These are phyloP conservation scores for Cenchrus purpureus DNA, from an alignment of 176 grass and related monocot species.

Conservation along the genomic window DNA sequence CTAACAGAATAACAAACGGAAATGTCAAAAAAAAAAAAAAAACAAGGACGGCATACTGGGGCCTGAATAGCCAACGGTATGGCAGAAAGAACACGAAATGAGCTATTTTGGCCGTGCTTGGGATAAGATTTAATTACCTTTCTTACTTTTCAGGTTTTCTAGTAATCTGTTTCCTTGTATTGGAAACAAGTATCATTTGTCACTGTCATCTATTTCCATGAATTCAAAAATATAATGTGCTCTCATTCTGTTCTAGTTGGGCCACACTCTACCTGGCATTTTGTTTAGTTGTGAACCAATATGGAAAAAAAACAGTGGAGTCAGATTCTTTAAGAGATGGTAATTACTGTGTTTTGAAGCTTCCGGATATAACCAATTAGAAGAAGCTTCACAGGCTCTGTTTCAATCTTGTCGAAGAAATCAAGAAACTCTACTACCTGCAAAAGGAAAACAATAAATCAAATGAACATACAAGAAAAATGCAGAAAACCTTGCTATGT, in stretches of 20 bases:
- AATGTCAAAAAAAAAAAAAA: not conserved
- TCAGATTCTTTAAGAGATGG: not conserved
- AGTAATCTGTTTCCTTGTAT: not conserved
- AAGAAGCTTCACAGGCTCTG: slow-evolving; percentile 51
- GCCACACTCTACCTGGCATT: not conserved
- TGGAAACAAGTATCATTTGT: not conserved
- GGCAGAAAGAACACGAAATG: not conserved
- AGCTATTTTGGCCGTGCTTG: not conserved
- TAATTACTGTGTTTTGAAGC: slow-evolving; percentile 61
- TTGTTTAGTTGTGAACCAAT: not conserved
- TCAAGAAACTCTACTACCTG: slow-evolving; percentile 64
- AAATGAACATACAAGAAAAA: not conserved
- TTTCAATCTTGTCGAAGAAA: slow-evolving; percentile 28
- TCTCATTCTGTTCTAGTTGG: not conserved
- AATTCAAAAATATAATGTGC: not conserved
- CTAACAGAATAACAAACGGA: slow-evolving; percentile 14
- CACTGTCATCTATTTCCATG: not conserved
- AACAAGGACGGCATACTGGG: not conserved
- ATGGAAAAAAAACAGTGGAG: not conserved
- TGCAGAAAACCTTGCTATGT: not conserved
- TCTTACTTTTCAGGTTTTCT: not conserved
- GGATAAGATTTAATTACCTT: not conserved
- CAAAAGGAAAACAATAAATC: slow-evolving; percentile 31
- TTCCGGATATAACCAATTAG: slow-evolving; percentile 75
- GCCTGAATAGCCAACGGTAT: not conserved